These are phyloP conservation scores for Gloeopeniophorella convolvens DNA, from an alignment of 768 basidiomycete species.

Conservation along the genomic window DNA sequence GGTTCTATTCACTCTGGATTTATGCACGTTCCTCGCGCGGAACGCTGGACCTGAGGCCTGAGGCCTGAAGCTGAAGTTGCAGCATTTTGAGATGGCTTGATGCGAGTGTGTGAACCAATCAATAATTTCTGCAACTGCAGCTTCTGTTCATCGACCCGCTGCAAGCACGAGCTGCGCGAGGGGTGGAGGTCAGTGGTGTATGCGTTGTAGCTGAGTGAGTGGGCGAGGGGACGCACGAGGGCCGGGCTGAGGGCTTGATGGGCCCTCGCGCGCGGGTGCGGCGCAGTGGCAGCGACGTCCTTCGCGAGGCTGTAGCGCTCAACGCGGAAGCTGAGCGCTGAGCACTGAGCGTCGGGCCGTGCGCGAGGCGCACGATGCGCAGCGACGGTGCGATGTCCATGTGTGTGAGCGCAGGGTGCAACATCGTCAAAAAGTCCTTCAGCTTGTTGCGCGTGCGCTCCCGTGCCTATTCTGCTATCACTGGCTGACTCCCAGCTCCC, in stretches of 20 bases:
- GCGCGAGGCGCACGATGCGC: slow-evolving; percentile 78
- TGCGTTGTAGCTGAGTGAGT: no score
- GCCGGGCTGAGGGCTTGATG: slow-evolving; percentile 85
- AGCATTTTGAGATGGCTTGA: no score
- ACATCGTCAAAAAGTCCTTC: slow-evolving; percentile 91
- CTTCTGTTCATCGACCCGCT: no score
- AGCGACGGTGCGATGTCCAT: slow-evolving; percentile 81
- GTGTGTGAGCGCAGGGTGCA: slow-evolving; percentile 86
- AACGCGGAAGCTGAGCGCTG: slow-evolving; percentile 88
- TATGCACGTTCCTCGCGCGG: no score
- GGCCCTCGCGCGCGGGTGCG: slow-evolving; percentile 64
- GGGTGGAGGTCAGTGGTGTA: no score
- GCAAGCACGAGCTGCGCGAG: slow-evolving; percentile 85
- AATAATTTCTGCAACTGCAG: no score
- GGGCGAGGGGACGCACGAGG: slow-evolving; percentile 47
- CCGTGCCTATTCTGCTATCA: no score
- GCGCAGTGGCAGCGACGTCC: slow-evolving; percentile 63
- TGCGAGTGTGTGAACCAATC: no score
- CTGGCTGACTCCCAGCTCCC: no score
- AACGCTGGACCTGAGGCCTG: no score
- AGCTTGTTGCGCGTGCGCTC: slow-evolving; percentile 86
- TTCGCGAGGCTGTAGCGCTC: slow-evolving; percentile 91
- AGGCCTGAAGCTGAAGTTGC: no score
- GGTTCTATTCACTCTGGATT: no score
- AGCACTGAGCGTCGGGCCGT: slow-evolving; percentile 91